phyloP scores from a whole-genome alignment of 2,329 filamentous ascomycete species.

The Akanthomyces lecanii region DNA sequence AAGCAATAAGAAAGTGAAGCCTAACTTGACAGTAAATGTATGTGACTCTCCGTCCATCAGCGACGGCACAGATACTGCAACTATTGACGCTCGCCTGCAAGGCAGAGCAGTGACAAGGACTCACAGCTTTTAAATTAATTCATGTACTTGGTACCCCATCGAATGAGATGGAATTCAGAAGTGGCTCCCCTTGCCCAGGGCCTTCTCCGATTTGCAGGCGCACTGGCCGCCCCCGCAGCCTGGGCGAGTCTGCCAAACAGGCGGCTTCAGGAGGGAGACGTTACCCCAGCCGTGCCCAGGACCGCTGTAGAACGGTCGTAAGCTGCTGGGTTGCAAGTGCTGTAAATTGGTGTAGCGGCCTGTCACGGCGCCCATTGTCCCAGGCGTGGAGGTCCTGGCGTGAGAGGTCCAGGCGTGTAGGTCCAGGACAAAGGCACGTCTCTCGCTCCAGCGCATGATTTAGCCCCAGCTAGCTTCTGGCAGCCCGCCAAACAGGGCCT shows the following conservation, averaged over 20 bases:
- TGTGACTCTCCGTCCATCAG: background rate
- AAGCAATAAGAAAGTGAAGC: background rate
- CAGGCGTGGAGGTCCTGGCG: no score
- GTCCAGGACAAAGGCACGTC: no score
- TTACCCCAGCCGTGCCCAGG: no score
- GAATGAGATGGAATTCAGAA: conserved; percentile 11
- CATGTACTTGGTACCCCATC: background rate
- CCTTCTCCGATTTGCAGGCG: conserved; percentile 11
- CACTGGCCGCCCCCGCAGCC: conserved; percentile 3
- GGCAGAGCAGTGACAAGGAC: background rate
- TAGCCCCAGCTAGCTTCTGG: conserved; percentile 2
- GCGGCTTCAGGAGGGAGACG: background rate
- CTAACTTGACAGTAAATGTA: background rate
- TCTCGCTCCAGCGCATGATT: background rate
- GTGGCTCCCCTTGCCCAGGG: background rate
- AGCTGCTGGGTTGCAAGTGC: no score
- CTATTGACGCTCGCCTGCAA: background rate
- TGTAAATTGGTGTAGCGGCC: no score
- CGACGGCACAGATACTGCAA: no score
- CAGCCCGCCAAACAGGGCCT: background rate
- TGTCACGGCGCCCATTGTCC: no score
- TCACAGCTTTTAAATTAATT: background rate
- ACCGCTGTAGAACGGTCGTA: no score
- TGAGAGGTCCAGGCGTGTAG: no score
- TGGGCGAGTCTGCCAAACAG: background rate